phyloP scores from a whole-genome alignment of 2,329 filamentous ascomycete genomes.

The Hymenoscyphus fraxineus region DNA sequence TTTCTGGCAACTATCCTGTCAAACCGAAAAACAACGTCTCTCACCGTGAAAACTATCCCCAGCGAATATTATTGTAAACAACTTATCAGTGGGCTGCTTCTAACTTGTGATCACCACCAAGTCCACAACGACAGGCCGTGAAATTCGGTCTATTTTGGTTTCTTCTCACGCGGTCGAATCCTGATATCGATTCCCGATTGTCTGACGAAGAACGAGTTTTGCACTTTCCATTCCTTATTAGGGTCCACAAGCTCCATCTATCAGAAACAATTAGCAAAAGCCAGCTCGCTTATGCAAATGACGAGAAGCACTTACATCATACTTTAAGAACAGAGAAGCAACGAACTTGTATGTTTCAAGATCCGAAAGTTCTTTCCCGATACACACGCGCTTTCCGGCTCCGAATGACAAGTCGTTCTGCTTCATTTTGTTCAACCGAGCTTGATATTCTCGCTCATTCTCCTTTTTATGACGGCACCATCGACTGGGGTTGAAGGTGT shows the following conservation, averaged over 20 bases:
- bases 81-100: background rate
- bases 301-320: conserved; percentile 11
- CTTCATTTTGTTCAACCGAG: conserved; percentile 14
- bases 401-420: conserved; percentile 33
- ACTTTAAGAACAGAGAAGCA: conserved; percentile 29
- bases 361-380: conserved; percentile 40
- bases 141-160: background rate
- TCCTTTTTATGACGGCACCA: conserved; percentile 38
- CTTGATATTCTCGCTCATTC: conserved; percentile 4
- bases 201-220: conserved; percentile 41
- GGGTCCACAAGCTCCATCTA: conserved; percentile 37
- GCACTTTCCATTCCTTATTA: conserved; percentile 38
- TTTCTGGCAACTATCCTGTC: no score
- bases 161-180: conserved; percentile 8
- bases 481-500: conserved; percentile 46
- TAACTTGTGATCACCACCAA: background rate
- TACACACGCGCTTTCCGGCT: conserved; percentile 38
- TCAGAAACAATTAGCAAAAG: conserved; percentile 9
- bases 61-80: no score
- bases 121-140: background rate
- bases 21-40: no score
- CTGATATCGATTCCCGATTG: conserved; percentile 29
- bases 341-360: conserved; percentile 42
- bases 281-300: background rate
- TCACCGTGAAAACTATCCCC: no score